Evolutionary conservation across 495 filamentous ascomycete genomes (phyloP).

Genomic region (Daldinia decipiens): DNA sequence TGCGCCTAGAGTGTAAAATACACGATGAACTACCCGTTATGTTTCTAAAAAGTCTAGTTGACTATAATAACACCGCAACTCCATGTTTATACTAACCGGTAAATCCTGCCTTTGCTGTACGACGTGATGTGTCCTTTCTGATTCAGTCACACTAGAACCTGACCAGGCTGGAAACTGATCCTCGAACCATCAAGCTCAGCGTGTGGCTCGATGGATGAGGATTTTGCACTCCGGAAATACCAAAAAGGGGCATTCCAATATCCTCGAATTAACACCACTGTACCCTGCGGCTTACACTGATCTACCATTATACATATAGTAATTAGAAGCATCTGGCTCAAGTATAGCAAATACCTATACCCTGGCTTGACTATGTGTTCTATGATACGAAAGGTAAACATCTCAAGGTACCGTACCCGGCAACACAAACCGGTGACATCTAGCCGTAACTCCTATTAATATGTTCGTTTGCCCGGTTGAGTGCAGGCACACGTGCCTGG

Average conservation of each 20-base stretch:
- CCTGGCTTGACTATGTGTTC: not conserved
- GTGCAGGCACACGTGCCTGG: constrained; percentile 18
- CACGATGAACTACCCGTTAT: not conserved
- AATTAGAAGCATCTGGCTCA: not conserved
- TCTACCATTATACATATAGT: not conserved
- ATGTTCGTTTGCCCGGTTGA: not conserved
- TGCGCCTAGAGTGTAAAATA: not conserved
- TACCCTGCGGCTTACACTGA: not conserved
- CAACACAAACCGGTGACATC: constrained; percentile 12
- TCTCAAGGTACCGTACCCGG: constrained; percentile 1
- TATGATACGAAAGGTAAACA: not conserved
- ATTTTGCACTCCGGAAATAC: not conserved
- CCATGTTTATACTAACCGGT: constrained; percentile 1
- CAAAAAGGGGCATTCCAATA: not conserved
- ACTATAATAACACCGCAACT: not conserved
- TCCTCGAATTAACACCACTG: constrained; percentile 9
- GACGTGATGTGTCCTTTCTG: constrained; percentile 32
- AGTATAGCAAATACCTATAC: not conserved
- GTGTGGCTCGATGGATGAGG: constrained; percentile 10
- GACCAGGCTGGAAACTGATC: constrained; percentile 4
- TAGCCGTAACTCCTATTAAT: constrained; percentile 21
- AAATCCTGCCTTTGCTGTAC: constrained; percentile 22
- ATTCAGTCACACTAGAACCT: constrained; percentile 15
- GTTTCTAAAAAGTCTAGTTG: not conserved
- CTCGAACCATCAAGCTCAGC: constrained; percentile 17